Conservation (phyloP, 1,284 basidiomycete species). For the Phylloporus sp. region DNA sequence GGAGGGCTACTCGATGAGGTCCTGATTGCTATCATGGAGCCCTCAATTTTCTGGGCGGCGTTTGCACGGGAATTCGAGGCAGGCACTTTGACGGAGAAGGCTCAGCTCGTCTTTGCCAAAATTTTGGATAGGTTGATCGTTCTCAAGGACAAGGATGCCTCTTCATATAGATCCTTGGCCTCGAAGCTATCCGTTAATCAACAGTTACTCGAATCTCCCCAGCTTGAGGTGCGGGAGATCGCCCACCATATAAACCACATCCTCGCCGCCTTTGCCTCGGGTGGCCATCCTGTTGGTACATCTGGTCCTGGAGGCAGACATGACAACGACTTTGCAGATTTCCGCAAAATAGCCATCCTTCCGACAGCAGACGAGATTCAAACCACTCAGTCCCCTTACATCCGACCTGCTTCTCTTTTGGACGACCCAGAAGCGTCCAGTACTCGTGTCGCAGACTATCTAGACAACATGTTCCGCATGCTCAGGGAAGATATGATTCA, state of each 20-base stretch:
- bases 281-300: slow-evolving; percentile 24
- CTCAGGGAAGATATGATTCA: slow-evolving; percentile 72
- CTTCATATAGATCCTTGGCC: slow-evolving; percentile 49
- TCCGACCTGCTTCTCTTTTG: slow-evolving; percentile 52
- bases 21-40: slow-evolving; percentile 56
- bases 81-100: slow-evolving; percentile 45
- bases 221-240: slow-evolving; percentile 44
- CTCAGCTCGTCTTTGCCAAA: slow-evolving; percentile 57
- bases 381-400: slow-evolving; percentile 54
- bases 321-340: slow-evolving; percentile 67
- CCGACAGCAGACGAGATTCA: slow-evolving; percentile 68
- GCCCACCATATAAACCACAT: slow-evolving; percentile 56
- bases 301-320: slow-evolving; percentile 65
- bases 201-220: slow-evolving; percentile 47
- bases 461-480: slow-evolving; percentile 72
- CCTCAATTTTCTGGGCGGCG: slow-evolving; percentile 62
- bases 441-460: slow-evolving; percentile 52
- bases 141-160: slow-evolving; percentile 45
- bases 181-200: slow-evolving; percentile 44
- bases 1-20: slow-evolving; percentile 53
- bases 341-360: slow-evolving; percentile 63
- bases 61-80: slow-evolving; percentile 50
- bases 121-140: slow-evolving; percentile 58
- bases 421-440: slow-evolving; percentile 52
- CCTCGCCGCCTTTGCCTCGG: slow-evolving; percentile 37